Evolutionary conservation across 2,329 filamentous ascomycete genomes (phyloP), one percentile per base, ranked within the genome.

Genomic region (Penicillium sumatraense): DNA sequence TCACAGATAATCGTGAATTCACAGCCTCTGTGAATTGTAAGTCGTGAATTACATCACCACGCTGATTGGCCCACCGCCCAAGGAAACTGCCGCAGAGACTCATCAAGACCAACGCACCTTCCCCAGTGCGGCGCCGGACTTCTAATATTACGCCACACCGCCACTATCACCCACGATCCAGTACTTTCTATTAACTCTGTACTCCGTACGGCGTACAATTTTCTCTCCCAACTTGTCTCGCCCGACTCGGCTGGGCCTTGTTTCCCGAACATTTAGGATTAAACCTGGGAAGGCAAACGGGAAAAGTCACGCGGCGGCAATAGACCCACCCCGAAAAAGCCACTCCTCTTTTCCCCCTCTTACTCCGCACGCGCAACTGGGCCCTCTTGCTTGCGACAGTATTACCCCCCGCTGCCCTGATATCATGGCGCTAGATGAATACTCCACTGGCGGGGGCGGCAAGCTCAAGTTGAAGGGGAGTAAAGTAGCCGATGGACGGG

Each of bases 391-490:
- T 40, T 20, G 5, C 20, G 6, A 27, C 24, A 27, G 24, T 42
- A 16, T 16, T 16, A 23, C n/a, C 24, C 27, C 16, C 31, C 26
- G 11, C 46, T 20, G 41, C 50, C 20, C 46, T 47, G 38, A 18
- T 21, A 52, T 31, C 33, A 70, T 68, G 65, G 58, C 66, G 45
- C 62, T 59, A 52, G 88, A 90, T 72, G 90, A 96, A 64, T 96
- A 96, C 45, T 78, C 85, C 59, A 75, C 80, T 53, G 82, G 83
- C 57, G 82, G 86, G 54, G 86, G 88, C 67, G 91, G 91, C 65
- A 89, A 88, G 58, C 84, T 97, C 29, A 93, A 91, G 71, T 83
- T 97, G 57, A 97, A 97, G 78, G 91, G 92, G 68, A 83, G 80
- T 58, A 87, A 86, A 67, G 78, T 82, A 59, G 87, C 84, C 44